phyloP scores from a whole-genome alignment of 768 basidiomycete species.

The Kwoniella sp. region DNA sequence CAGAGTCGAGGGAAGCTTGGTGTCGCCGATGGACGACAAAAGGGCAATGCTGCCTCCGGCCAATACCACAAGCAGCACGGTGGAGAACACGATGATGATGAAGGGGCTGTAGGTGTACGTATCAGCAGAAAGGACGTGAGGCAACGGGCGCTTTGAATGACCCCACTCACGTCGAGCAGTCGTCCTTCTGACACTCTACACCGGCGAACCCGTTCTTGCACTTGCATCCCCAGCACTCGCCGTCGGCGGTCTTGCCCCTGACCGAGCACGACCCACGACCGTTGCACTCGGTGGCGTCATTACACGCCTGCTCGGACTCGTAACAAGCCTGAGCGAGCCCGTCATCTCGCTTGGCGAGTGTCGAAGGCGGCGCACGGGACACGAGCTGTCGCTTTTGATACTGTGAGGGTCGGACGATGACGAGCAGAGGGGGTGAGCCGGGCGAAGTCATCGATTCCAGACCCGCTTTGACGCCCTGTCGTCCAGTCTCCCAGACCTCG shows the following conservation, averaged over 20 bases:
- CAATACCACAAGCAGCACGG: constrained; percentile 22
- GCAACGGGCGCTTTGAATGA: too few relatives aligned
- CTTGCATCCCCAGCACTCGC: constrained; percentile 47
- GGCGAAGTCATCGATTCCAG: constrained; percentile 45
- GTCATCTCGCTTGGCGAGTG: constrained; percentile 3
- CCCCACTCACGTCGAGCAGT: constrained; percentile 45
- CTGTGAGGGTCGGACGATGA: constrained; percentile 41
- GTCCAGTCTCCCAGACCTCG: constrained; percentile 38
- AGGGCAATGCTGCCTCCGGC: constrained; percentile 32
- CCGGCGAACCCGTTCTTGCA: constrained; percentile 43
- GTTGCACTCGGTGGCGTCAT: constrained; percentile 34
- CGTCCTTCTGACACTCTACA: constrained; percentile 44
- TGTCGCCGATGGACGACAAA: constrained; percentile 36
- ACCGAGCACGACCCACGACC: constrained; percentile 39
- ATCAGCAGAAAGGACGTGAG: neutral
- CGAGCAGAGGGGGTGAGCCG: constrained; percentile 40
- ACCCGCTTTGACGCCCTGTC: constrained; percentile 39
- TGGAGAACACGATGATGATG: constrained; percentile 41
- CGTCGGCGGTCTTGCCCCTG: constrained; percentile 22
- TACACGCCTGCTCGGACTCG: constrained; percentile 38
- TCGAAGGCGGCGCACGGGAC: constrained; percentile 4
- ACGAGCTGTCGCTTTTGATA: constrained; percentile 1
- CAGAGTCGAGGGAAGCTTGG: constrained; percentile 42
- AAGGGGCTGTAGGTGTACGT: constrained; percentile 30
- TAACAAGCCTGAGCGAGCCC: constrained; percentile 33